These are phyloP conservation scores for Juglanconis oblonga DNA, from an alignment of 2,329 filamentous ascomycete genomes.

Conservation along the genomic window DNA sequence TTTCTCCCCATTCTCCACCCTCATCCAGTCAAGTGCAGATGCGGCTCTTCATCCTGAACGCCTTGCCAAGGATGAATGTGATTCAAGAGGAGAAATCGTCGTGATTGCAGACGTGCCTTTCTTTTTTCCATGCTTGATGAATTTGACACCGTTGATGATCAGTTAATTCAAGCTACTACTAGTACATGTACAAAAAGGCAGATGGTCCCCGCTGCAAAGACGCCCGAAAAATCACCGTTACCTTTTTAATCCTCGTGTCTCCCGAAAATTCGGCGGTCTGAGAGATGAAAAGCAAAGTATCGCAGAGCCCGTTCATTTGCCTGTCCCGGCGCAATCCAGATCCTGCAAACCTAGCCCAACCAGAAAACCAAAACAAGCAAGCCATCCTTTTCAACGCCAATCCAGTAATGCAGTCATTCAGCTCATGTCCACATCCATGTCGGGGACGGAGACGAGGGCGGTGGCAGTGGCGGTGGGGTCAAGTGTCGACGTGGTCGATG, in stretches of 20 bases:
- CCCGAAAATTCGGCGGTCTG: not conserved
- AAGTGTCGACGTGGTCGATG: constrained; percentile 9
- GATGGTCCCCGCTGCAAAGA: constrained; percentile 31
- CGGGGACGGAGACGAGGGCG: constrained; percentile 20
- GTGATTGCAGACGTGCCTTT: not conserved
- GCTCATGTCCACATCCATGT: constrained; percentile 36
- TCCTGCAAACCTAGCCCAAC: constrained; percentile 2
- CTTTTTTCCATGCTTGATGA: constrained; percentile 2
- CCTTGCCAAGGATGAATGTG: not conserved
- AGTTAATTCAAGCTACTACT: constrained; percentile 10
- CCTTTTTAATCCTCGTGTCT: constrained; percentile 12
- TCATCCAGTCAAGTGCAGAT: not conserved
- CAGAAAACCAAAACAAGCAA: not conserved
- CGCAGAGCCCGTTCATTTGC: constrained; percentile 3
- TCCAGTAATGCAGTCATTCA: constrained; percentile 24
- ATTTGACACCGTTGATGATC: not conserved
- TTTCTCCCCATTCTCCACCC: constrained; percentile 4
- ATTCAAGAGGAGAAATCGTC: not conserved
- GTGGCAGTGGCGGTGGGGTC: constrained; percentile 16
- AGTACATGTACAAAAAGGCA: constrained; percentile 15
- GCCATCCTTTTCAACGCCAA: constrained; percentile 11
- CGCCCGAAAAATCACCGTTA: constrained; percentile 22
- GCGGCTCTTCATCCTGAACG: not conserved
- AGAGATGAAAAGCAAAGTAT: not conserved
- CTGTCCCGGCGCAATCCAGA: constrained; percentile 4